A percentile compares a stretch with the other conserved stretches of the same genome.
Conservation (phyloP, 1,284 basidiomycete genomes). For the Lentinus polychrous region DNA sequence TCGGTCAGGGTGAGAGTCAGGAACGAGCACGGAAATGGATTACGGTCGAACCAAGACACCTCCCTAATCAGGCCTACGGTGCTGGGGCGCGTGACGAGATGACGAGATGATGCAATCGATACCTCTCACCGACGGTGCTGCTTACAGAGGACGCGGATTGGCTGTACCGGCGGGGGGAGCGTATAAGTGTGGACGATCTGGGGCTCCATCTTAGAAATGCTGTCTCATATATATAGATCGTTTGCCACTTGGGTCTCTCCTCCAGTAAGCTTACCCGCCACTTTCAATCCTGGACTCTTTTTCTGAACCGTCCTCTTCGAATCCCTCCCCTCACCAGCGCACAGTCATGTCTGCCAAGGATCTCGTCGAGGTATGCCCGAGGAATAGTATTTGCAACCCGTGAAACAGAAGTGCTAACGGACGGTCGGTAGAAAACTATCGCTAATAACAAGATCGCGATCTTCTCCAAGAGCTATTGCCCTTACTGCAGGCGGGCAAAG, state of each 20-base stretch:
- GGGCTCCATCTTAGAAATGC: conserved; percentile 13
- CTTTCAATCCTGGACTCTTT: conserved; percentile 10
- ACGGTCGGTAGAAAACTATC: conserved; percentile 41
- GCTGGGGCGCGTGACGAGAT: background rate
- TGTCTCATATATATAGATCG: conserved; percentile 21
- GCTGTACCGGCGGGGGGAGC: background rate
- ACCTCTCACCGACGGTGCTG: background rate
- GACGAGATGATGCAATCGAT: conserved; percentile 1
- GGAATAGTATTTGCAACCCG: background rate
- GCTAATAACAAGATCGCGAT: conserved; percentile 52
- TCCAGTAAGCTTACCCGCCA: conserved; percentile 20
- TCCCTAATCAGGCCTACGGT: background rate
- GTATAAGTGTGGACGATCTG: background rate
- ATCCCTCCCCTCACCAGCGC: conserved; percentile 31
- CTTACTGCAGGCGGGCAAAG: conserved; percentile 57
- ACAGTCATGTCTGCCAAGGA: conserved; percentile 32
- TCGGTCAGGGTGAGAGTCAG: too few species aligned
- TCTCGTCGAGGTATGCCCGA: conserved; percentile 33
- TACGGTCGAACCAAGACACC: too few species aligned
- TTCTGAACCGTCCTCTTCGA: conserved; percentile 28
- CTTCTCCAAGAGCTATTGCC: conserved; percentile 65
- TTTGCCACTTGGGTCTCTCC: conserved; percentile 14
- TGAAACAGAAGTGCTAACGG: conserved; percentile 1
- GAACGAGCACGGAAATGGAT: background rate
- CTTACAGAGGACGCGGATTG: conserved; percentile 1